A percentile compares a stretch with the other conserved stretches of the same genome.
phyloP scores from a whole-genome alignment of 2,329 filamentous ascomycete species.

The Gyromitra esculenta region DNA sequence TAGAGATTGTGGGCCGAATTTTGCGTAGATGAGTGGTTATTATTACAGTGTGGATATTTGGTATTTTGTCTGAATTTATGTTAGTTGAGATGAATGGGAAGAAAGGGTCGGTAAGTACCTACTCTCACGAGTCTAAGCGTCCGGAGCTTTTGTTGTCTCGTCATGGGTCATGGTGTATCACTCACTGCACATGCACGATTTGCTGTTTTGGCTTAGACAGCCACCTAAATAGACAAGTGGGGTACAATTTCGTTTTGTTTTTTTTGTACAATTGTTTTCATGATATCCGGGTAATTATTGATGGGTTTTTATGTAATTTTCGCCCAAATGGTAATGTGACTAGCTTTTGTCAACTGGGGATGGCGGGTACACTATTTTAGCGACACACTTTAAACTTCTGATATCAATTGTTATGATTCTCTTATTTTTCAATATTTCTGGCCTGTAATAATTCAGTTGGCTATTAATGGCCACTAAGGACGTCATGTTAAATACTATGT shows the following conservation, averaged over 20 bases:
- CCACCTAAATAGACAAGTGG: constrained; percentile 4
- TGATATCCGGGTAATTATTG: constrained; percentile 5
- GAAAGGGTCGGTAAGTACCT: constrained; percentile 1
- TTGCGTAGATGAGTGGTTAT: neutral
- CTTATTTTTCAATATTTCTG: neutral
- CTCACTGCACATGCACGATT: constrained; percentile 22
- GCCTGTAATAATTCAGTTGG: neutral
- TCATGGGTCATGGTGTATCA: constrained; percentile 32
- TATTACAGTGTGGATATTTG: neutral
- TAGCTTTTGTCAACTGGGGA: neutral
- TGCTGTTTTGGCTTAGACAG: constrained; percentile 14
- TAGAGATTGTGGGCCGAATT: constrained; percentile 8
- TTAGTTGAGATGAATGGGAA: neutral
- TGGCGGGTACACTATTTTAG: constrained; percentile 2
- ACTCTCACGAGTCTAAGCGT: neutral
- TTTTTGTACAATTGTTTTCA: constrained; percentile 26
- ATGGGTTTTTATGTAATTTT: constrained; percentile 27
- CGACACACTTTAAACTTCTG: constrained; percentile 7
- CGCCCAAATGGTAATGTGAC: neutral
- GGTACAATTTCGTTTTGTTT: neutral
- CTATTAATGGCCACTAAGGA: neutral
- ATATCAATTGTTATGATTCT: neutral
- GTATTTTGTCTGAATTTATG: constrained; percentile 10
- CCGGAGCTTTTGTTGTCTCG: neutral
- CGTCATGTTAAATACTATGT: neutral